Conservation (phyloP, 2,329 filamentous ascomycete species). For the Penicillium decumbens region DNA sequence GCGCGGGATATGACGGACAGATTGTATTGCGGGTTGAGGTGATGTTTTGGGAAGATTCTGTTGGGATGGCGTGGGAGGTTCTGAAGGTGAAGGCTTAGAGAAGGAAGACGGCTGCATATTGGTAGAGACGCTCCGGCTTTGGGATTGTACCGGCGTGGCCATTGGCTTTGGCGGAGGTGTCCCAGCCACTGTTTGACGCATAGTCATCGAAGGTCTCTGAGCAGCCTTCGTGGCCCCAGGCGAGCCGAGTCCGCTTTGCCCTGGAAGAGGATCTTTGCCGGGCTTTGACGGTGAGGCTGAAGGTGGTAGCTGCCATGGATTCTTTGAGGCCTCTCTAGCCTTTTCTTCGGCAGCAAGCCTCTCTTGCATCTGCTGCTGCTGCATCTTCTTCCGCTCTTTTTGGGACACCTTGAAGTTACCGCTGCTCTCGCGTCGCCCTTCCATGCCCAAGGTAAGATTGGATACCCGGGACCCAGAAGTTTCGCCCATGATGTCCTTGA, state of each 20-base stretch:
- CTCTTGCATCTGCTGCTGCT: constrained; percentile 59
- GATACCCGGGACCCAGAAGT: constrained; percentile 50
- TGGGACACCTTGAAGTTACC: constrained; percentile 68
- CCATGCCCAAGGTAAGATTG: constrained; percentile 51
- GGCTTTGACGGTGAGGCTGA: constrained; percentile 15
- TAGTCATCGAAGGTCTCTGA: constrained; percentile 51
- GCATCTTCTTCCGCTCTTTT: constrained; percentile 81
- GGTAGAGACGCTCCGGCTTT: constrained; percentile 37
- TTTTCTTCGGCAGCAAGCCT: constrained; percentile 32
- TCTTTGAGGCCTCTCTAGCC: constrained; percentile 34
- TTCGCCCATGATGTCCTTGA: constrained; percentile 72
- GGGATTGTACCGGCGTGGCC: constrained; percentile 44
- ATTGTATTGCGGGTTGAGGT: constrained; percentile 35
- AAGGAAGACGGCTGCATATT: constrained; percentile 14
- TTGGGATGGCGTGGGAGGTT: constrained; percentile 29
- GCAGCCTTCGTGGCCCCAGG: constrained; percentile 24
- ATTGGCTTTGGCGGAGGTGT: constrained; percentile 31
- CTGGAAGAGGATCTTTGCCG: constrained; percentile 34
- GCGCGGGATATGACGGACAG: constrained; percentile 49
- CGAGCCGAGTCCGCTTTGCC: constrained; percentile 26
- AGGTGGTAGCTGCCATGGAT: constrained; percentile 61
- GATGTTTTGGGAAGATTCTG: constrained; percentile 23
- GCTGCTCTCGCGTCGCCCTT: constrained; percentile 42
- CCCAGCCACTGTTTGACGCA: constrained; percentile 57
- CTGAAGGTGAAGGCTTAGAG: constrained; percentile 18